These are phyloP conservation scores for Sclerotinia glacialis DNA, from an alignment of 2,329 filamentous ascomycete species.

Conservation along the genomic window DNA sequence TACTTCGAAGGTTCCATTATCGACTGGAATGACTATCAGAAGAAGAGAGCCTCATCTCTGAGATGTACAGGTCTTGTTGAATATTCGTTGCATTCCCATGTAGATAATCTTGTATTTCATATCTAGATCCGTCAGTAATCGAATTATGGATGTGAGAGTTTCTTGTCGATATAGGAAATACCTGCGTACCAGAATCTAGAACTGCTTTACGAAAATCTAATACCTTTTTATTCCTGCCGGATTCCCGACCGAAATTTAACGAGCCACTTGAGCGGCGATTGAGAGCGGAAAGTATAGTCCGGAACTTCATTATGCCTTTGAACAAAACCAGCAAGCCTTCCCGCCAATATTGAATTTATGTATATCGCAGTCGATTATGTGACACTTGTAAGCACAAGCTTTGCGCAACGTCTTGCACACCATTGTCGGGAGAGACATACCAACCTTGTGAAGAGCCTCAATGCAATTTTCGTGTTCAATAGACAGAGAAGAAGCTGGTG, in stretches of 20 bases:
- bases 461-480: not conserved
- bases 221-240: not conserved
- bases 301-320: not conserved
- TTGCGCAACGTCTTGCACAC: not conserved
- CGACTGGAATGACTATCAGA: not conserved
- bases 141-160: not conserved
- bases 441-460: constrained; percentile 11
- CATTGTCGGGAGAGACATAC: not conserved
- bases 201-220: not conserved
- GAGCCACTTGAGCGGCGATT: too few relatives aligned
- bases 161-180: not conserved
- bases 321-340: constrained; percentile 8
- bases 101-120: not conserved
- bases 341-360: not conserved
- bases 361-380: not conserved
- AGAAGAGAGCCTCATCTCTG: not conserved
- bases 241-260: too few relatives aligned
- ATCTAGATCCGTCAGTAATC: too few relatives aligned
- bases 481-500: not conserved
- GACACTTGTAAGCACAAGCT: constrained; percentile 3
- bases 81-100: not conserved
- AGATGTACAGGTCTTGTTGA: not conserved
- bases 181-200: too few relatives aligned
- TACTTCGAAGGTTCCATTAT: not conserved
- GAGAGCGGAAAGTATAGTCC: too few relatives aligned